A percentile compares a stretch with the other conserved stretches of the same genome.
Conservation (phyloP, 257 asterid species). For the Linderniella brevidens region DNA sequence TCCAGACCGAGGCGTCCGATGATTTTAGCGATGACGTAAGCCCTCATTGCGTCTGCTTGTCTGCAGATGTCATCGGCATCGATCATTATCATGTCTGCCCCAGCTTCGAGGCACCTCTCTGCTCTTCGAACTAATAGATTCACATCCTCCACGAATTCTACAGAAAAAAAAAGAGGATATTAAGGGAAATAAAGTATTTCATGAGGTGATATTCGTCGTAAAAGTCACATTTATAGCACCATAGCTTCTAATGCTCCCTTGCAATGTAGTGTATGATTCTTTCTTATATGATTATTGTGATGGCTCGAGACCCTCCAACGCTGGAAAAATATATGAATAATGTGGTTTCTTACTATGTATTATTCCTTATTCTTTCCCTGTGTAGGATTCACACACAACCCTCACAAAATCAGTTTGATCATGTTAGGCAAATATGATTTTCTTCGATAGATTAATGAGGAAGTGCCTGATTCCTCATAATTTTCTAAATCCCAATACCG, state of each 20-base stretch:
- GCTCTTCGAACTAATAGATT: slow-evolving; percentile 74
- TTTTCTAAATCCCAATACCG: neutral
- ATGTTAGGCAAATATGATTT: no score
- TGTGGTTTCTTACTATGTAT: no score
- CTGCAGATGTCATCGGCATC: slow-evolving; percentile 70
- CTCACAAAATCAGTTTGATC: no score
- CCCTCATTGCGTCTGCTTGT: slow-evolving; percentile 54
- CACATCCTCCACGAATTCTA: slow-evolving; percentile 86
- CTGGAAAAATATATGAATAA: no score
- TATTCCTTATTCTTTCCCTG: no score
- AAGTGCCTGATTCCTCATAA: no score
- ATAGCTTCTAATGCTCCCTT: neutral
- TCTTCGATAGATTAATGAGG: no score
- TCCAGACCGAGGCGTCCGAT: slow-evolving; percentile 79
- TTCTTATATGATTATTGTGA: no score
- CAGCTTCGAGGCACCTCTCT: slow-evolving; percentile 97
- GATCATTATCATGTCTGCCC: slow-evolving; percentile 94
- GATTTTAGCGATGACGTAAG: slow-evolving; percentile 71
- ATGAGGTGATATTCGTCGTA: no score
- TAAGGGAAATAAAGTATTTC: no score
- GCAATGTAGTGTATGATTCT: neutral
- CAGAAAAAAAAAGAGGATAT: slow-evolving; percentile 9
- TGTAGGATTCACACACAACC: no score
- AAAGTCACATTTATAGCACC: neutral
- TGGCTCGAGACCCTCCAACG: no score